Base-by-base conservation (phyloP, 1,284 basidiomycete genomes). In the Marasmius sp. region DNA sequence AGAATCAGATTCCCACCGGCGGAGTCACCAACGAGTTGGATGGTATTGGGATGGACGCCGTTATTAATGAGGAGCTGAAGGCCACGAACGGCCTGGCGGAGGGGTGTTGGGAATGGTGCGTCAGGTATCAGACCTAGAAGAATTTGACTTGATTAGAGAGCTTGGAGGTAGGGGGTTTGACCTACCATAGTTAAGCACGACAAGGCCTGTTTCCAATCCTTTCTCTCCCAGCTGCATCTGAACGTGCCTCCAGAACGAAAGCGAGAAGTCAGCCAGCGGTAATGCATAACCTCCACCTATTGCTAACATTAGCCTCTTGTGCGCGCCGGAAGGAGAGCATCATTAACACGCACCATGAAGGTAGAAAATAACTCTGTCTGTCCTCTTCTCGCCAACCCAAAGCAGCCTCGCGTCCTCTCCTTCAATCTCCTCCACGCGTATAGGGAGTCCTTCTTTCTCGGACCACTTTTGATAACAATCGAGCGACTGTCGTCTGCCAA, bases 1-100 rank as follows among this genome's bases (percentile, higher is more conserved):
- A 74, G 43, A 37, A 69, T 61, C n/a, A 79, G 66, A 60, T 76
- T 77, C 11, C 63, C 77, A 0, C 77, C 77, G 0, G 75, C 75
- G 3, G 77, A 78, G 59, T 78, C 77, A 7, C 75, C 76, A 1
- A 61, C 51, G 38, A 72, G 33, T 33, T 71, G 45, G 12, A 73
- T 64, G 37, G 70, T 65, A 5, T 67, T 45, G 0, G 69, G 61
- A 0, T 63, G 27, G 14, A 67, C 66, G 14, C 68, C 68, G 14
- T 59, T 47, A 0, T 61, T 45, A 16, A 69, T 20, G 41, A 72
- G 57, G 49, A 65, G 57, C 2, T 45, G 48, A 3, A 71, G 20
- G 12, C 62, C 69, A 0, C 37, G 43, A 8, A 58, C 64, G 0
- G 69, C 65, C 60, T 72, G 67, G 16, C 57, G 51, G 4, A 71